A percentile compares a stretch with the other conserved stretches of the same genome.
phyloP scores from a whole-genome alignment of 805 yeast genomes.

The Kluyveromyces wickerhamii region DNA sequence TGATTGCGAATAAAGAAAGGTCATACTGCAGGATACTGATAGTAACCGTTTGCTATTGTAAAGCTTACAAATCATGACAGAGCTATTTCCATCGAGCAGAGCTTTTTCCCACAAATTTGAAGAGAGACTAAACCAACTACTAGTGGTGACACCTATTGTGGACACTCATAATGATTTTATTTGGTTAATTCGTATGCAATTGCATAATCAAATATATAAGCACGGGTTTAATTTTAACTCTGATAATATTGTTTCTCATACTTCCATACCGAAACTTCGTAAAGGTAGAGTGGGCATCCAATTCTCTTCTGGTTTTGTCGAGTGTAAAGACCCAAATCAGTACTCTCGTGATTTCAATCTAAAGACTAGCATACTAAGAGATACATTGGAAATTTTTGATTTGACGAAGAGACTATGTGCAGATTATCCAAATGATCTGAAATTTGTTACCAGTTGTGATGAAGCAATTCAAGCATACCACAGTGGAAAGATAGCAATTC shows the following conservation, averaged over 20 bases:
- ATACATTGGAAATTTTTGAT: constrained; percentile 48
- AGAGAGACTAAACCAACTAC: not conserved
- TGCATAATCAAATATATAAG: constrained; percentile 26
- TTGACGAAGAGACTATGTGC: constrained; percentile 38
- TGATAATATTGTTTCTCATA: constrained; percentile 34
- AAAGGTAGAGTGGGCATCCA: constrained; percentile 42
- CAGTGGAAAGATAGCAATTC: constrained; percentile 34
- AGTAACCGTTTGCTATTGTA: too few relatives aligned
- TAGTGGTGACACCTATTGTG: constrained; percentile 31
- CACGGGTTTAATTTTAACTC: constrained; percentile 32
- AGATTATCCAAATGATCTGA: constrained; percentile 33
- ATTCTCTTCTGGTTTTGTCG: constrained; percentile 43
- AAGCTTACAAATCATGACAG: too few relatives aligned
- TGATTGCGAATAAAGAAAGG: too few relatives aligned
- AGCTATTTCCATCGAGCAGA: too few relatives aligned
- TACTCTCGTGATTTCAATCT: constrained; percentile 39
- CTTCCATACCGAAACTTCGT: constrained; percentile 36
- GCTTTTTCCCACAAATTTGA: too few relatives aligned
- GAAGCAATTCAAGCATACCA: constrained; percentile 35
- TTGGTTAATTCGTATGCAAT: constrained; percentile 37
- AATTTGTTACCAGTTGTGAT: constrained; percentile 34
- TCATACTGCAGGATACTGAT: too few relatives aligned
- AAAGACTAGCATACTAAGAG: constrained; percentile 39
- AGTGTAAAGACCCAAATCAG: constrained; percentile 35
- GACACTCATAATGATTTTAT: constrained; percentile 49